Conservation (phyloP, 106 monocot species). For the Dactylorhiza incarnata region DNA sequence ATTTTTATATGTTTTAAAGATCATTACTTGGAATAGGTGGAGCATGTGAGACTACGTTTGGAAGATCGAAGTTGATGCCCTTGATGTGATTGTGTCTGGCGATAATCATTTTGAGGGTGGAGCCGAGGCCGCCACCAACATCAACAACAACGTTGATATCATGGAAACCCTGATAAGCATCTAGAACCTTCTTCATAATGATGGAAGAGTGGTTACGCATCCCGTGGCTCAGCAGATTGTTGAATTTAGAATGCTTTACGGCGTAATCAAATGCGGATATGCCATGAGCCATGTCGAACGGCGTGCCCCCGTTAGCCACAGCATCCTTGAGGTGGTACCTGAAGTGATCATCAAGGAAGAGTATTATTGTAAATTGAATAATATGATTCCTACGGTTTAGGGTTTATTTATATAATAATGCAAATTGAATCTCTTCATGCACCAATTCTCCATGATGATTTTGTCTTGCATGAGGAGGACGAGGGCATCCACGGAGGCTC, state of each 20-base stretch:
- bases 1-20: too few relatives aligned
- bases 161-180: conserved; percentile 12
- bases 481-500: conserved; percentile 7
- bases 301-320: background rate
- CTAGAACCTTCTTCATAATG: background rate
- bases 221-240: background rate
- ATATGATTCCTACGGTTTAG: too few relatives aligned
- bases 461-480: conserved; percentile 7
- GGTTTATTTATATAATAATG: too few relatives aligned
- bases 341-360: background rate
- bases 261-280: conserved; percentile 3
- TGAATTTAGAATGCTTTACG: background rate
- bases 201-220: conserved; percentile 2
- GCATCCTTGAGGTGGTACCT: conserved; percentile 19
- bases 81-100: conserved; percentile 13
- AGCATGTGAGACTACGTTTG: conserved; percentile 9
- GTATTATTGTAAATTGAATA: too few relatives aligned
- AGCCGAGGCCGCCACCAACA: conserved; percentile 18
- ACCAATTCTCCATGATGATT: conserved; percentile 15
- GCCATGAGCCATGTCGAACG: conserved; percentile 8
- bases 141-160: conserved; percentile 3
- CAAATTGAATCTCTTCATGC: background rate
- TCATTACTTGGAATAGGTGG: conserved; percentile 5
- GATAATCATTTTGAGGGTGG: conserved; percentile 8
- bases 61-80: conserved; percentile 21